phyloP scores from a whole-genome alignment of 2,329 filamentous ascomycete species.

The Furcasterigmium furcatum region DNA sequence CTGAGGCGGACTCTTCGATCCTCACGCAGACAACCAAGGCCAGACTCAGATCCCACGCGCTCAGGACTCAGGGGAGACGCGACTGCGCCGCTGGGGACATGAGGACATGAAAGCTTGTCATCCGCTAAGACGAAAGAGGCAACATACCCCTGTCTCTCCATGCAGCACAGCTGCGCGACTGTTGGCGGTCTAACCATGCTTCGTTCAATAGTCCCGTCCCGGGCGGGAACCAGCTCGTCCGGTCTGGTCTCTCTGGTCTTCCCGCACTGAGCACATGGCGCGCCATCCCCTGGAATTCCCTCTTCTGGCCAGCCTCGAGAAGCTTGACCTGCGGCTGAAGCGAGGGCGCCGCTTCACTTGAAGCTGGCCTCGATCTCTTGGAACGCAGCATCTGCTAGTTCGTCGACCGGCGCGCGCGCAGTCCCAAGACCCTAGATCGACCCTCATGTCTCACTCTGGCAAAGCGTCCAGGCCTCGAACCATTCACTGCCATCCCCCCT shows the following conservation, averaged over 20 bases:
- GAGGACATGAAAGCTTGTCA: background rate
- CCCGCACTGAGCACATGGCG: background rate
- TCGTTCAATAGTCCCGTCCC: too few species aligned
- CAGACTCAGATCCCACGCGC: too few species aligned
- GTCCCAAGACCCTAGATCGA: background rate
- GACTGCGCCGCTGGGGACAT: conserved; percentile 5
- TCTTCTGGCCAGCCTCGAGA: background rate
- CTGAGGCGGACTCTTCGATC: too few species aligned
- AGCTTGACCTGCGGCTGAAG: background rate
- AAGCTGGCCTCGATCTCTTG: background rate
- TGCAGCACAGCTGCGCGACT: too few species aligned
- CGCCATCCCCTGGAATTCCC: background rate
- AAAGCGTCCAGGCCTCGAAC: background rate
- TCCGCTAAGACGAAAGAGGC: too few species aligned
- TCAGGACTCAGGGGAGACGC: background rate
- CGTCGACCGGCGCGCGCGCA: background rate
- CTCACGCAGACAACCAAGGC: too few species aligned
- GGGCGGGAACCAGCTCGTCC: too few species aligned
- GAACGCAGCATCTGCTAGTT: background rate
- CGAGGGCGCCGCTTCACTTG: background rate
- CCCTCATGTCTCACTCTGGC: background rate
- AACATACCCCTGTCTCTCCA: too few species aligned
- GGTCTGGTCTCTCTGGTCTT: background rate
- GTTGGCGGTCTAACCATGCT: too few species aligned
- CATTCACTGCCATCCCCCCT: too few species aligned